Evolutionary conservation across 2,329 filamentous ascomycete species (phyloP).

Genomic region (Trichoderma sp.): DNA sequence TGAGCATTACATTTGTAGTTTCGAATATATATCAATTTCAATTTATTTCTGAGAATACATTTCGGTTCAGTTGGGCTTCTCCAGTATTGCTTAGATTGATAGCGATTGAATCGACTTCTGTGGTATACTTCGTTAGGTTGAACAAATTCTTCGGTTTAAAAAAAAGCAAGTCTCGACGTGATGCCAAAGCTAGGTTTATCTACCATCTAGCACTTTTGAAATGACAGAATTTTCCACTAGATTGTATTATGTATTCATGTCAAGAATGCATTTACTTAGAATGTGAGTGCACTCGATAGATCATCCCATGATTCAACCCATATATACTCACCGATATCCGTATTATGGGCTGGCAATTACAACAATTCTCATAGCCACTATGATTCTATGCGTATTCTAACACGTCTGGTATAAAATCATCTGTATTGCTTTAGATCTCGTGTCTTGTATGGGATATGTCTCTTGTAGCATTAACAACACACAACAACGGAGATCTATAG

Average conservation of each 20-base stretch:
- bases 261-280: neutral
- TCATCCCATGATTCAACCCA: neutral
- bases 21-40: no score
- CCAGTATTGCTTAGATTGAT: no score
- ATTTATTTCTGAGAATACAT: no score
- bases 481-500: neutral
- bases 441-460: neutral
- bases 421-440: neutral
- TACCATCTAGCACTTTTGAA: neutral
- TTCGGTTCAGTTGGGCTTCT: no score
- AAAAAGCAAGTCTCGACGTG: no score
- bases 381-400: neutral
- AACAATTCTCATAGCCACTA: neutral
- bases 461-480: neutral
- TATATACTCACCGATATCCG: neutral
- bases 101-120: neutral
- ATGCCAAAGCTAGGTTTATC: neutral
- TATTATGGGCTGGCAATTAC: neutral
- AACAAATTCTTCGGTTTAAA: no score
- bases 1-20: no score
- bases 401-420: neutral
- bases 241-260: neutral
- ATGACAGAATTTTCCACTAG: neutral
- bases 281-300: rapidly evolving
- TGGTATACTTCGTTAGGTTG: neutral